These are phyloP conservation scores for Calvatia gigantea DNA, from an alignment of 768 basidiomycete species.

Conservation along the genomic window DNA sequence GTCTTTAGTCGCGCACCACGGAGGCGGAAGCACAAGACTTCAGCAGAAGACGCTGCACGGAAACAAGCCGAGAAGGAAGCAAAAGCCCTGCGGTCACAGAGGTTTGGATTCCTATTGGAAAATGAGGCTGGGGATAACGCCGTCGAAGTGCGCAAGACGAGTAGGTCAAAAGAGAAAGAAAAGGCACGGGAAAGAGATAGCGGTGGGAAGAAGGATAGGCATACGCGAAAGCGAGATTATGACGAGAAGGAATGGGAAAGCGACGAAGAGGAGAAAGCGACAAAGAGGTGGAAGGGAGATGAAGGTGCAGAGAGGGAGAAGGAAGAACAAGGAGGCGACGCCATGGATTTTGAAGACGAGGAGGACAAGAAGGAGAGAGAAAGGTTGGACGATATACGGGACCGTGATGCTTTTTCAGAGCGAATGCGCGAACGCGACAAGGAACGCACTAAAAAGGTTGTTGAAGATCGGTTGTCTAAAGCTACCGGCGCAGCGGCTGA, in stretches of 20 bases:
- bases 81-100: constrained; percentile 63
- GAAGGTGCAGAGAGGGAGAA: constrained; percentile 25
- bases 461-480: constrained; percentile 89
- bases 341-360: constrained; percentile 46
- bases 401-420: constrained; percentile 92
- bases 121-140: constrained; percentile 37
- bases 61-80: constrained; percentile 76
- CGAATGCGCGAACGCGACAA: constrained; percentile 80
- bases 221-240: constrained; percentile 76
- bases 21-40: constrained; percentile 67
- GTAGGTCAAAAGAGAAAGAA: constrained; percentile 30
- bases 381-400: constrained; percentile 72
- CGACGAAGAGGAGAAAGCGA: constrained; percentile 77
- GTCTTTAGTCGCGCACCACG: constrained; percentile 77
- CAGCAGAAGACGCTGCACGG: constrained; percentile 39
- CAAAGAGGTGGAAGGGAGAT: constrained; percentile 61
- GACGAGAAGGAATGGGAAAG: constrained; percentile 87
- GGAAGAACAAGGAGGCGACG: constrained; percentile 16
- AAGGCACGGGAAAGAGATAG: constrained; percentile 24
- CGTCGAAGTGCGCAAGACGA: constrained; percentile 38
- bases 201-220: constrained; percentile 57
- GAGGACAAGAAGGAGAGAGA: constrained; percentile 78
- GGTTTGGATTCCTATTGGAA: constrained; percentile 81
- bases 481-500: constrained; percentile 72
- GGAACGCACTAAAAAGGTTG: constrained; percentile 84